Evolutionary conservation across 176 grass and related monocot genomes (phyloP).

Genomic region (Raddia distichophylla): DNA sequence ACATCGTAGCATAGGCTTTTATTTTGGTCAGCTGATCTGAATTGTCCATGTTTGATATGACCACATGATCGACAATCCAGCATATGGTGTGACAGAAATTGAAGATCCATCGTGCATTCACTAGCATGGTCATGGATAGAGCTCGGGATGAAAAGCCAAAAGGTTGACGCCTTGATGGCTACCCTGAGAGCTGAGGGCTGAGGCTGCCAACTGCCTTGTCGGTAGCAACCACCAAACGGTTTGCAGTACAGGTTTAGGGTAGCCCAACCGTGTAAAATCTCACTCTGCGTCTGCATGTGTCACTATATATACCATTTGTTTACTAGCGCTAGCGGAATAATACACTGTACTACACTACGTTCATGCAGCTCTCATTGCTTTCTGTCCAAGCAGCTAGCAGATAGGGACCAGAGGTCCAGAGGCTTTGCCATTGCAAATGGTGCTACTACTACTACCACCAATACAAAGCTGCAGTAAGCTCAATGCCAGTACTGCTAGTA

Average conservation of each 20-base stretch:
- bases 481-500: neutral
- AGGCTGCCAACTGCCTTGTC: neutral
- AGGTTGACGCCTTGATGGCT: neutral
- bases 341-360: neutral
- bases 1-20: too few relatives aligned
- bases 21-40: too few relatives aligned
- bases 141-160: neutral
- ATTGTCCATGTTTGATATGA: too few relatives aligned
- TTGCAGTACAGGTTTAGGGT: neutral
- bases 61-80: too few relatives aligned
- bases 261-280: neutral
- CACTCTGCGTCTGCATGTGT: neutral
- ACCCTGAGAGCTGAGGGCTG: neutral
- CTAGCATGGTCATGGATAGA: neutral
- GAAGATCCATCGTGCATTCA: neutral
- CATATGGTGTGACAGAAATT: too few relatives aligned
- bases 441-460: neutral
- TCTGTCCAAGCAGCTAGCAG: conserved; percentile 21
- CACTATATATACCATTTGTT: neutral
- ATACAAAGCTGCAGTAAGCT: neutral
- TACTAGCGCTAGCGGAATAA: neutral
- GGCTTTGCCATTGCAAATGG: neutral
- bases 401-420: neutral
- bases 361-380: conserved; percentile 1
- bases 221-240: conserved; percentile 34